phyloP scores from a whole-genome alignment of 768 basidiomycete species.

The Phlebiopsis gigantea region DNA sequence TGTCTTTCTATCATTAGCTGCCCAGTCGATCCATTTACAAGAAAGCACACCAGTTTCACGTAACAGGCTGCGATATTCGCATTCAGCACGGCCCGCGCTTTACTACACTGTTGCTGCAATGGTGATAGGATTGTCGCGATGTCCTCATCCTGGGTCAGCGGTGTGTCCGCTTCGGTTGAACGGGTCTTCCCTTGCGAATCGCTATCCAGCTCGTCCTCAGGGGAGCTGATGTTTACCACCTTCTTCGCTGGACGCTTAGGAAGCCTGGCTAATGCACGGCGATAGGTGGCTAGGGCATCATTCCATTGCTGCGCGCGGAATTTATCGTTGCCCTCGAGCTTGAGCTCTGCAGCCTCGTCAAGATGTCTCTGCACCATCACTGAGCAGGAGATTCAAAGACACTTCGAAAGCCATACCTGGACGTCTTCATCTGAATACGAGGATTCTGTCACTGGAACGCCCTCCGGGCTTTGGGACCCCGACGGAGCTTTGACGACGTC shows the following conservation, averaged over 20 bases:
- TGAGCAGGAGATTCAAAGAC: not conserved
- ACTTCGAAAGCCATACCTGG: not conserved
- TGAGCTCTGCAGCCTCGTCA: constrained; percentile 53
- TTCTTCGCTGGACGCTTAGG: constrained; percentile 37
- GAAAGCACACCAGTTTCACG: constrained; percentile 60
- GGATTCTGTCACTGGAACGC: not conserved
- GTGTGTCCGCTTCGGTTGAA: not conserved
- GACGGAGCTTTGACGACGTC: not conserved
- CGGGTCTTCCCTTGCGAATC: not conserved
- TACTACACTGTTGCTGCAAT: constrained; percentile 43
- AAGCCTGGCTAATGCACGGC: constrained; percentile 58
- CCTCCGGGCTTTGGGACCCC: not conserved
- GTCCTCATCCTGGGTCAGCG: not conserved
- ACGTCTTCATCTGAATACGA: not conserved
- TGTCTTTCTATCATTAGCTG: not conserved
- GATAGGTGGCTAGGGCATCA: constrained; percentile 68
- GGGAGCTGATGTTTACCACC: constrained; percentile 6
- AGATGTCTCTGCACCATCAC: constrained; percentile 35
- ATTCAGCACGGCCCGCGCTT: constrained; percentile 66
- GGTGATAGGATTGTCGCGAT: constrained; percentile 23
- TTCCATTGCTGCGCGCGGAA: constrained; percentile 66
- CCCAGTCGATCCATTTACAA: not conserved
- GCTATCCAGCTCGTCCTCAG: constrained; percentile 15
- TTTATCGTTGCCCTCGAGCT: constrained; percentile 67
- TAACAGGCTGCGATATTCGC: constrained; percentile 89